A percentile compares a stretch with the other conserved stretches of the same genome.
Conservation (phyloP, 2,329 filamentous ascomycete genomes). For the Aspergillus ochraceoroseus region DNA sequence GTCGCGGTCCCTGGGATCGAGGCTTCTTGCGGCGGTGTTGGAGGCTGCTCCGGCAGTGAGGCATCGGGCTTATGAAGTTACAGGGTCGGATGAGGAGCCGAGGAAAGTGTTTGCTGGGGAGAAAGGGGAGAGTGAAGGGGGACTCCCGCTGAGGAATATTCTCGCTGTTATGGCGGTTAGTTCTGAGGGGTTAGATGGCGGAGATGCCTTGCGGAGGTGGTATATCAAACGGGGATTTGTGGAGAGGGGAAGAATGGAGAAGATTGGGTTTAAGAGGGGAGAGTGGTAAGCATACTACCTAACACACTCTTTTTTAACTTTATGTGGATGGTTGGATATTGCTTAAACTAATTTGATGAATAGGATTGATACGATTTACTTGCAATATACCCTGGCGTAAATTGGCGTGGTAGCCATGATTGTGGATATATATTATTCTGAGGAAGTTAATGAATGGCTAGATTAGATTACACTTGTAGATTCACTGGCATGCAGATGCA, state of each 20-base stretch:
- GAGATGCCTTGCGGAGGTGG: constrained; percentile 35
- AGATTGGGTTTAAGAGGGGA: constrained; percentile 38
- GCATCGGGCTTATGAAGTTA: constrained; percentile 11
- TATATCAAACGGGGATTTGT: constrained; percentile 40
- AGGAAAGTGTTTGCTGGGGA: constrained; percentile 6
- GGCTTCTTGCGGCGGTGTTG: constrained; percentile 30
- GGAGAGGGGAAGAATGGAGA: constrained; percentile 36
- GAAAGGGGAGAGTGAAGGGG: neutral
- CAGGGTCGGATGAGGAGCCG: neutral
- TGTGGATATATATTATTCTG: too few relatives aligned
- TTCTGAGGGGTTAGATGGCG: constrained; percentile 29
- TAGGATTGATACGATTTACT: constrained; percentile 4
- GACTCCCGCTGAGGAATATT: constrained; percentile 27
- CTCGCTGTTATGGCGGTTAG: constrained; percentile 41
- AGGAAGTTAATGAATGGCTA: too few relatives aligned
- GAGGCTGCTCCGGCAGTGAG: constrained; percentile 22
- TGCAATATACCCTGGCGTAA: constrained; percentile 4
- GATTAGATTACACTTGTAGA: too few relatives aligned
- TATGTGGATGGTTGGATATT: too few relatives aligned
- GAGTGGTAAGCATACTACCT: constrained; percentile 32
- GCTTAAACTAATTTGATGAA: neutral
- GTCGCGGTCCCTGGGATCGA: constrained; percentile 31
- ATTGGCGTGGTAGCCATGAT: too few relatives aligned
- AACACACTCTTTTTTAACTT: too few relatives aligned
- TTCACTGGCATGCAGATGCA: too few relatives aligned